Base-by-base conservation (phyloP, 495 filamentous ascomycete genomes). In the Rhizodiscina lignyota region DNA sequence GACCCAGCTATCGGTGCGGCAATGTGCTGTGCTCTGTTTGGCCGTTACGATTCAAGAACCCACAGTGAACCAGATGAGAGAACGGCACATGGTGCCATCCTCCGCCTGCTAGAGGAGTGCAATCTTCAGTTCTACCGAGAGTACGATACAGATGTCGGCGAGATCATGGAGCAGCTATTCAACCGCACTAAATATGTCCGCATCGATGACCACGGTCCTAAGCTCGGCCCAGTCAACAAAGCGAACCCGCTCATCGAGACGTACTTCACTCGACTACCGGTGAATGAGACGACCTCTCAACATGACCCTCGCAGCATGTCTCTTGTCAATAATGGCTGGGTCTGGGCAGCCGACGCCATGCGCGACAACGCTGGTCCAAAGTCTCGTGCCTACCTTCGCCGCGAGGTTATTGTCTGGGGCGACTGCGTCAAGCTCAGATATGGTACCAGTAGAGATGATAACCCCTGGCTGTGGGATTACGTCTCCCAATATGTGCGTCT, bases 401-500 rank as follows among this genome's bases (percentile, higher is more conserved):
- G 91, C 28, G 84, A 99, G 54, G 83, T 99, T 33, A 96, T 99
- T 43, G 80, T 92, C 24, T 99, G 91, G 91, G 82, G 83, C 13
- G 91, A 99, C 50, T 99, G 91, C 58, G 89, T 94, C 5, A 99
- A 96, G 63, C 70, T 99, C 15, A 74, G 91, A 5, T 99, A 94
- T 50, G 91, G 91, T 8, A 64, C 60, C 11, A 66, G 70, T 1
- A 80, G 77, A 3, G 58, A 89, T 36, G 89, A 94, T 47, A 93
- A 72, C 42, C 89, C 91, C 0, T 99, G 74, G 56, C 64, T 99
- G 16, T 99, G 91, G 91, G 73, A 92, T 4, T 81, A 79, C 53
- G 96, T 99, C 83, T 77, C 78, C 22, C 72, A 76, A 38, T 99
- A 99, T 51, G 89, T 87, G 3, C 72, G 73, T 11, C 64, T 93